Evolutionary conservation across 2,329 filamentous ascomycete species (phyloP), one percentile per base, ranked within the genome.

Genomic region (Aspergillus sp.): DNA sequence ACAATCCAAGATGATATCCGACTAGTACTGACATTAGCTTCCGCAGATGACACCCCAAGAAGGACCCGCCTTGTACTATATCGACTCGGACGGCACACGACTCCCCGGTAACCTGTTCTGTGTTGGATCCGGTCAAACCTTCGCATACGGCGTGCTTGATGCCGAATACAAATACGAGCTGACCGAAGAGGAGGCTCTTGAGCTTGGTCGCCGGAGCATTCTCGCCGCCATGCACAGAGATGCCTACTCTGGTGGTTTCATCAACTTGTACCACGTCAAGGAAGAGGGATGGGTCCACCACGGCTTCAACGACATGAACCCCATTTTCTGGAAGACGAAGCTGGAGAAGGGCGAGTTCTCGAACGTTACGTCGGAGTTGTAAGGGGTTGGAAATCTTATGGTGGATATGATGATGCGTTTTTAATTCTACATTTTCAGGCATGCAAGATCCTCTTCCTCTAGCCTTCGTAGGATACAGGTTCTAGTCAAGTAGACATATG

Each of bases 261-360:
- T 98, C 79, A 98, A 98, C 75, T 68, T 97, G 65, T 98, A 98
- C 73, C 93, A 98, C 65, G 90, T 98, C 67, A 96, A 96, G 83
- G 91, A 98, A 76, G 86, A 90, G 52, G 93, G 93, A 59, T 98
- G 93, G 93, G 90, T 95, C 62, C 95, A 95, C 81, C 91, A 97
- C 66, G 93, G 93, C 50, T 98, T 98, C 79, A 90, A 77, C 57
- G 93, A 98, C 71, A 97, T 91, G 58, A 96, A 97, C 77, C 91
- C 91, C 36, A 95, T 97, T 66, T 98, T 98, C 85, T 98, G 93
- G 93, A 86, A 95, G 78, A 96, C 90, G 39, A 98, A 98, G 83
- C 73, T 98, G 63, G 86, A 95, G 69, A 95, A 95, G 82, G 90
- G 90, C 69, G 93, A 98, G 76, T 98, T 98, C 71, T 91, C 86